Evolutionary conservation across 768 basidiomycete species (phyloP).

Genomic region (Leccinum variicolor): DNA sequence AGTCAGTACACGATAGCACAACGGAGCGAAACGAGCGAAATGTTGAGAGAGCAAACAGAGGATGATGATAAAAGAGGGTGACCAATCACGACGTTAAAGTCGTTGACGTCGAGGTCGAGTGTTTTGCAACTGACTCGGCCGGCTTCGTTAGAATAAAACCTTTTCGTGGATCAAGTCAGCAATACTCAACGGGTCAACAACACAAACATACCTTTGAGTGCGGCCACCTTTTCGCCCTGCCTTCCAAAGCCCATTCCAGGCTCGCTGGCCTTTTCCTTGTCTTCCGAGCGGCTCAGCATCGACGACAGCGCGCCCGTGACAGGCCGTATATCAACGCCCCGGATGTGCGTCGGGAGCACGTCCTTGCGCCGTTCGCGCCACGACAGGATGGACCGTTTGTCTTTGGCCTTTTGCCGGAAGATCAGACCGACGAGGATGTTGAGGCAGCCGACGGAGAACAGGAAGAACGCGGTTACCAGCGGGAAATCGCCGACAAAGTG

Average conservation of each 20-base stretch:
- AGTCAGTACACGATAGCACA: slow-evolving; percentile 4
- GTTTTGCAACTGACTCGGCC: slow-evolving; percentile 52
- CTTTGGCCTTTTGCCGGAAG: slow-evolving; percentile 67
- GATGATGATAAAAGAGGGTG: not conserved
- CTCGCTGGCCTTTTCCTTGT: slow-evolving; percentile 24
- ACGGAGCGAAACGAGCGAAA: slow-evolving; percentile 6
- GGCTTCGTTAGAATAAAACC: slow-evolving; percentile 60
- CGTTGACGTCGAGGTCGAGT: slow-evolving; percentile 18
- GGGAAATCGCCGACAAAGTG: slow-evolving; percentile 82
- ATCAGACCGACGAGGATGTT: slow-evolving; percentile 81
- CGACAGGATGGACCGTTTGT: slow-evolving; percentile 60
- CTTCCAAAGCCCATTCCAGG: slow-evolving; percentile 72
- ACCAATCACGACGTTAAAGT: not conserved
- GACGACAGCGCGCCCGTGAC: slow-evolving; percentile 14
- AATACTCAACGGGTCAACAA: not conserved
- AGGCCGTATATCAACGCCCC: slow-evolving; percentile 23
- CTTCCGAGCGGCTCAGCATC: not conserved
- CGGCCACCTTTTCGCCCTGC: slow-evolving; percentile 78
- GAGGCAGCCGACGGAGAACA: slow-evolving; percentile 78
- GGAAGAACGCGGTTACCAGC: slow-evolving; percentile 81
- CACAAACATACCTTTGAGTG: slow-evolving; percentile 47
- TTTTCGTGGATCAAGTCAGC: slow-evolving; percentile 15
- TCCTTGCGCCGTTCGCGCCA: slow-evolving; percentile 62
- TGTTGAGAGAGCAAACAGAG: not conserved
- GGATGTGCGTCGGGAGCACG: slow-evolving; percentile 46